Evolutionary conservation across 257 asterid species (phyloP).

Genomic region (Fraxinus americana): DNA sequence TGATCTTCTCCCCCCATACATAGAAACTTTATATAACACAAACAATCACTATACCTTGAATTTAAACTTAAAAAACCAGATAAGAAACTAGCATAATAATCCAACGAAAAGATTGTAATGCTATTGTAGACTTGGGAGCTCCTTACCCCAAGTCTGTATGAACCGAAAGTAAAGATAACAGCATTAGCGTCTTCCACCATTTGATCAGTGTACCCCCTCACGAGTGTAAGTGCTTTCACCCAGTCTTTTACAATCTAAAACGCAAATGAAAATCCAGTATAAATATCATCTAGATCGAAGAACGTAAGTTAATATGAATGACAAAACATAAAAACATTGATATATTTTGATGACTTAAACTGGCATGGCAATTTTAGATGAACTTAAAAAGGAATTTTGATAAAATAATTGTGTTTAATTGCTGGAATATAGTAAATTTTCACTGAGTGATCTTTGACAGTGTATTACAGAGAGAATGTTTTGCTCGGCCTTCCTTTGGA

Average conservation of each 20-base stretch:
- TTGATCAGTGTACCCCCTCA: slow-evolving; percentile 71
- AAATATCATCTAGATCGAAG: slow-evolving; percentile 2
- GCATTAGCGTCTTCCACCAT: slow-evolving; percentile 97
- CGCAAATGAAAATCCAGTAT: neutral
- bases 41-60: neutral
- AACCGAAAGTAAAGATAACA: slow-evolving; percentile 83
- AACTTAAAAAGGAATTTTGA: too few relatives aligned
- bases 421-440: too few relatives aligned
- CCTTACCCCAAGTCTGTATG: slow-evolving; percentile 93
- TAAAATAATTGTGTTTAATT: too few relatives aligned
- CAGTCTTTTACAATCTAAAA: slow-evolving; percentile 61
- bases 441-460: too few relatives aligned
- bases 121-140: slow-evolving; percentile 4
- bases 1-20: slow-evolving; percentile 6
- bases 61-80: neutral
- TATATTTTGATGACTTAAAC: neutral
- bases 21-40: slow-evolving; percentile 3
- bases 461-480: too few relatives aligned
- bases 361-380: too few relatives aligned
- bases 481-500: too few relatives aligned
- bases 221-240: slow-evolving; percentile 66
- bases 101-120: neutral
- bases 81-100: neutral
- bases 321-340: neutral
- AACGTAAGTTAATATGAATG: neutral